phyloP scores from a whole-genome alignment of 768 basidiomycete species.

The Kockovaella imperatae region DNA sequence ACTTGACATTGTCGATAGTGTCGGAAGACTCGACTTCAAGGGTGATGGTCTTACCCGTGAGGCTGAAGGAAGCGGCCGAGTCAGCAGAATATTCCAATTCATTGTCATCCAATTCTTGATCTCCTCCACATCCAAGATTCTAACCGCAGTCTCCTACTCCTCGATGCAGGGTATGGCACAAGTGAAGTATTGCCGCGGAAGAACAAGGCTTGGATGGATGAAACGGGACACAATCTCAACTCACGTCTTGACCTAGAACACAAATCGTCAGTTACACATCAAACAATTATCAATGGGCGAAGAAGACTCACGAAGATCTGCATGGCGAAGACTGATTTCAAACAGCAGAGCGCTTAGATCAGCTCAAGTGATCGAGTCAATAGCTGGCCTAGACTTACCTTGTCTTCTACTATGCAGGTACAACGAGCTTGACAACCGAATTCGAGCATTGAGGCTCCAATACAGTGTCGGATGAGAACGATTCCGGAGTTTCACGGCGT shows the following conservation, averaged over 20 bases:
- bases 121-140: too few species aligned
- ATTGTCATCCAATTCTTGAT: not conserved
- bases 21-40: conserved; percentile 50
- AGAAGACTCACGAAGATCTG: conserved; percentile 35
- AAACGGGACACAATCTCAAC: not conserved
- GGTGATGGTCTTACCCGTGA: conserved; percentile 71
- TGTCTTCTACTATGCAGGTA: too few species aligned
- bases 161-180: not conserved
- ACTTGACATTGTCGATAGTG: conserved; percentile 50
- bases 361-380: too few species aligned
- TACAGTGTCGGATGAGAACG: too few species aligned
- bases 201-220: not conserved
- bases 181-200: not conserved
- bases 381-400: too few species aligned
- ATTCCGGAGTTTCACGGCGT: too few species aligned
- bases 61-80: conserved; percentile 28
- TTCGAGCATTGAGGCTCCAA: too few species aligned
- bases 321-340: too few species aligned
- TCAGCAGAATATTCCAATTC: not conserved
- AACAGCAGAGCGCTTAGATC: too few species aligned
- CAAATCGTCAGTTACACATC: conserved; percentile 4
- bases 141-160: not conserved
- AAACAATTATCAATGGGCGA: not conserved
- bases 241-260: conserved; percentile 32
- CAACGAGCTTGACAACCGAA: too few species aligned